Base-by-base conservation (phyloP, 2,329 filamentous ascomycete species). In the Trichoderma afroharzianum region DNA sequence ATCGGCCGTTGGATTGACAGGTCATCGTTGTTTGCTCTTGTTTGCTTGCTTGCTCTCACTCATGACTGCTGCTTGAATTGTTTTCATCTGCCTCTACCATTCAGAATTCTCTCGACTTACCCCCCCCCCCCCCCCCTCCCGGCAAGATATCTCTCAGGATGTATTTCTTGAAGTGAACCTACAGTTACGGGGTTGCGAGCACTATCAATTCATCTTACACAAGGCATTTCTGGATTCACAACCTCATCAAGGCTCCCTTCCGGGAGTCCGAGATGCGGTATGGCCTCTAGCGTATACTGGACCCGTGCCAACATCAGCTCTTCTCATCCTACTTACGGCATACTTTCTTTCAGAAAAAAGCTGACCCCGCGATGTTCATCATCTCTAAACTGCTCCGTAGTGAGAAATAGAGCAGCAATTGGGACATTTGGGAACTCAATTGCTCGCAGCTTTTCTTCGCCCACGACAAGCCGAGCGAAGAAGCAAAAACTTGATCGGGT, bases 261-360 rank as follows among this genome's bases (percentile, higher is more conserved):
- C 39, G 63, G 53, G 57, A 58, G 73, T 64, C 67, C 58, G 64
- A 33, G 61, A 72, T 50, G 59, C 68, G 68, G 70, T 71, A 72
- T 75, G 64, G 58, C 73, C 69, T 72, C 61, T 75, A 75, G 53
- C 75, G 86, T 86, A 84, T 82, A 78, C 74, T 79, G 81, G 79
- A 79, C 73, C 73, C 77, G 78, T 75, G 78, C 80, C 74, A 81
- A 79, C 80, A 84, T 81, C 74, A 83, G 81, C 77, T 82, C 75
- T n/a, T 75, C 73, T 63, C 74, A 76, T 64, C 77, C 76, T 74
- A 74, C 76, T 68, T 73, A 76, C 57, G 77, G 71, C 43, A 39
- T 76, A 3, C 36, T 59, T 9, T 32, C 39, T 32, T 32, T 43
- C 3, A 58, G 36, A 0, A 39, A 33, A 24, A 63, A 8, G 4